Percentiles rank a stretch among this genome's conserved stretches.
phyloP scores from a whole-genome alignment of 495 filamentous ascomycete genomes.

The Annulohypoxylon stygium region DNA sequence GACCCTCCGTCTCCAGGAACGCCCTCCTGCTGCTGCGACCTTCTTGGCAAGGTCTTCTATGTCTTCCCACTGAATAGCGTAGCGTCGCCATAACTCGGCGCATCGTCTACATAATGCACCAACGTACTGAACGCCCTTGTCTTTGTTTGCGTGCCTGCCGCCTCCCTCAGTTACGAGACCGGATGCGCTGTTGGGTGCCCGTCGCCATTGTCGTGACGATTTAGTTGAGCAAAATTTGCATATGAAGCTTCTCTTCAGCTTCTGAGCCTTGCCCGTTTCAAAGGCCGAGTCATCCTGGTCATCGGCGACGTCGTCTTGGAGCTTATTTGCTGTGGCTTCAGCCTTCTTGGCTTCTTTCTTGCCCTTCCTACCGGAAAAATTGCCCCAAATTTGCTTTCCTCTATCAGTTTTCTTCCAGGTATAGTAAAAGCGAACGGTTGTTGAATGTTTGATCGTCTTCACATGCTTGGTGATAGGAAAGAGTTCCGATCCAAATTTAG shows the following conservation, averaged over 20 bases:
- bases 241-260: slow-evolving; percentile 84
- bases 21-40: slow-evolving; percentile 82
- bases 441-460: slow-evolving; percentile 78
- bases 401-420: slow-evolving; percentile 96
- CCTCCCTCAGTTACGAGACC: slow-evolving; percentile 76
- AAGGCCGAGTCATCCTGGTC: slow-evolving; percentile 97
- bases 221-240: slow-evolving; percentile 94
- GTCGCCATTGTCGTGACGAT: slow-evolving; percentile 88
- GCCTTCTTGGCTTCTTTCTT: slow-evolving; percentile 85
- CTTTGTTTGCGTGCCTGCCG: slow-evolving; percentile 70
- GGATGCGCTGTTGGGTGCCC: slow-evolving; percentile 84
- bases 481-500: slow-evolving; percentile 92
- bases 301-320: slow-evolving; percentile 93
- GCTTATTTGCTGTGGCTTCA: slow-evolving; percentile 73
- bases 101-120: slow-evolving; percentile 91
- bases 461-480: slow-evolving; percentile 86
- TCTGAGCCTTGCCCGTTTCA: slow-evolving; percentile 85
- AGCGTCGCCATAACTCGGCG: slow-evolving; percentile 91
- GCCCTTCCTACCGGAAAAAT: slow-evolving; percentile 84
- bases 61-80: slow-evolving; percentile 95
- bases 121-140: slow-evolving; percentile 81
- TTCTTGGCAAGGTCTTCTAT: slow-evolving; percentile 95
- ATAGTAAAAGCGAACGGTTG: slow-evolving; percentile 94
- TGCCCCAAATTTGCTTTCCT: slow-evolving; percentile 90
- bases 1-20: slow-evolving; percentile 86